Evolutionary conservation across 108 stramenopile species (phyloP), one percentile per base, ranked within the genome.

Genomic region (Pseudonitzschia pungens): DNA sequence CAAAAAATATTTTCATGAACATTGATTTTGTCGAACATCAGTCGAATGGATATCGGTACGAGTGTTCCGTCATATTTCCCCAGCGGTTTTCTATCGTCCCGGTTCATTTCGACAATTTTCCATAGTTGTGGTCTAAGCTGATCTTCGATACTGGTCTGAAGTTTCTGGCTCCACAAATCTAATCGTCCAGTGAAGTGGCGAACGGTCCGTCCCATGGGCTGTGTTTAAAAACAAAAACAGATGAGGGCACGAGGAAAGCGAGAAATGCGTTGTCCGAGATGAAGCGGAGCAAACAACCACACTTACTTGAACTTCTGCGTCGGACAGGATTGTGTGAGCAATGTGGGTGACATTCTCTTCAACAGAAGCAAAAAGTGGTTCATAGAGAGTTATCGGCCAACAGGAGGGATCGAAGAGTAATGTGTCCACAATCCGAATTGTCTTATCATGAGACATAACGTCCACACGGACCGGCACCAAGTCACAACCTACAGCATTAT

Each of bases 111-210:
- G 16, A 59, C 70, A 60, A 75, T 52, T 58, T 56, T 58, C 78
- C 63, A 79, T 18, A 89, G 59, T 68, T 89, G 88, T 44, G 79
- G 80, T 6, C 77, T 75, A 45, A 92, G 69, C 65, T 92, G 91
- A 12, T 83, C 63, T 67, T 81, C 77, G 16, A 88, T 62, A n/a
- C 58, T 80, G 51, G 62, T 75, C 71, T 74, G 79, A 28, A 85
- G 76, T 76, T 48, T 41, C 20, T 33, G 9, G 14, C 68, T 69
- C 79, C 87, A 82, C 43, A 92, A 74, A 69, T 92, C 89, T 64
- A 92, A 50, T 14, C 92, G 83, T 16, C 85, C 85, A 21, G 88
- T 83, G 76, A 84, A 88, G 65, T 87, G 82, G 20, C 84, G 85
- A 26, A 81, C 79, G 26, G 81, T 83, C 40, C 88, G 79, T 43